These are phyloP conservation scores for Podospora pseudoanserina DNA, from an alignment of 495 filamentous ascomycete genomes.

Conservation along the genomic window DNA sequence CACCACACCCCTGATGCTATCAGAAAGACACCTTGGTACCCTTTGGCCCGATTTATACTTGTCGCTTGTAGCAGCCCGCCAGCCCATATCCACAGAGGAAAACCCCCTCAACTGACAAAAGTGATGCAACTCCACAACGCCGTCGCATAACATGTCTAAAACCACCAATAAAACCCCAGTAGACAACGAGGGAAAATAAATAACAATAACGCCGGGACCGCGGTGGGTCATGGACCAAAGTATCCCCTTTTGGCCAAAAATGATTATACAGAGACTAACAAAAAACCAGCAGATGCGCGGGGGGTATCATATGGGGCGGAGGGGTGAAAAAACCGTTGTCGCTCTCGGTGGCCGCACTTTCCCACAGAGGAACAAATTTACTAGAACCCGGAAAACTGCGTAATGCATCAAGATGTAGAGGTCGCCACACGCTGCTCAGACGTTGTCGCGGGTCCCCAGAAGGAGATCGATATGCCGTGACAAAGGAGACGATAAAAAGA, in stretches of 20 bases:
- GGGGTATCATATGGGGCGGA: constrained; percentile 1
- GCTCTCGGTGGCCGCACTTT: constrained; percentile 1
- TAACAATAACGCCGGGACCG: constrained; percentile 8
- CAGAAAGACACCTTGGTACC: not conserved
- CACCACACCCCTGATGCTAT: not conserved
- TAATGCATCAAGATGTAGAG: constrained; percentile 1
- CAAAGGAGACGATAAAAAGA: constrained; percentile 4
- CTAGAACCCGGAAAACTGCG: not conserved
- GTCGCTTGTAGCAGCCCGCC: not conserved
- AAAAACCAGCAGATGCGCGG: constrained; percentile 9
- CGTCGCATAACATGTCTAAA: constrained; percentile 10
- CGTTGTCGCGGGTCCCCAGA: not conserved
- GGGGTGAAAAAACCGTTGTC: not conserved
- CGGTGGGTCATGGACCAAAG: constrained; percentile 4
- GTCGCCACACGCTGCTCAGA: not conserved
- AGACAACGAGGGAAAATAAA: constrained; percentile 1
- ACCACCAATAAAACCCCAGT: not conserved
- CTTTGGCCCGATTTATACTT: not conserved
- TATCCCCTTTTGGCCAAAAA: not conserved
- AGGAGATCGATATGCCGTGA: constrained; percentile 6
- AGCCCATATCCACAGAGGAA: not conserved
- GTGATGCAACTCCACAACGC: constrained; percentile 6
- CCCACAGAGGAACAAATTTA: not conserved
- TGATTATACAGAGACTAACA: constrained; percentile 8
- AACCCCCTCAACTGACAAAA: not conserved